phyloP scores from a whole-genome alignment of 768 basidiomycete species.

The Termitomyces sp. region DNA sequence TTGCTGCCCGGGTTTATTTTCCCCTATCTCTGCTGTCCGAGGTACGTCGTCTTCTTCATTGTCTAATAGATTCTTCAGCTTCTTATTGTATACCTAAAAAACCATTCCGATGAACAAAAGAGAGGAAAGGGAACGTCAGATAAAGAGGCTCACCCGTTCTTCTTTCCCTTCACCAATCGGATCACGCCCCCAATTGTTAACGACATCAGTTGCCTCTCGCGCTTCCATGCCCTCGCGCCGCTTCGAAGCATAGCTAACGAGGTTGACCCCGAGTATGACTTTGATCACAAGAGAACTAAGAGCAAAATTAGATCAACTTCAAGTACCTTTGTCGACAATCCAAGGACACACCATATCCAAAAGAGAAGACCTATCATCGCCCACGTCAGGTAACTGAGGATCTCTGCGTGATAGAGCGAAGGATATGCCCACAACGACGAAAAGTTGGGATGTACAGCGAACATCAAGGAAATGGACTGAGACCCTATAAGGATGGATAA shows the following conservation, averaged over 20 bases:
- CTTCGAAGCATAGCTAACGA: slow-evolving; percentile 79
- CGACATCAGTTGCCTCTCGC: slow-evolving; percentile 65
- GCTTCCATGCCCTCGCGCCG: slow-evolving; percentile 76
- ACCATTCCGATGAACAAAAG: neutral
- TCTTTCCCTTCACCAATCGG: slow-evolving; percentile 89
- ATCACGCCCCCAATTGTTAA: slow-evolving; percentile 88
- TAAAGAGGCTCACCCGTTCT: slow-evolving; percentile 58
- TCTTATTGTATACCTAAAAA: slow-evolving; percentile 73
- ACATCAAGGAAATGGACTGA: slow-evolving; percentile 63
- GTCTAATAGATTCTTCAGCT: slow-evolving; percentile 71
- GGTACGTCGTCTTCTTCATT: slow-evolving; percentile 66
- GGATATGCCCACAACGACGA: slow-evolving; percentile 43
- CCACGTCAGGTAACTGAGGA: slow-evolving; percentile 61
- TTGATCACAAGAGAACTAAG: slow-evolving; percentile 83
- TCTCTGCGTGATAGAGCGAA: slow-evolving; percentile 43
- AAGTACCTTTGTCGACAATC: slow-evolving; percentile 6
- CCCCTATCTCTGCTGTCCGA: slow-evolving; percentile 70
- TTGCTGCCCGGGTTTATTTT: slow-evolving; percentile 38
- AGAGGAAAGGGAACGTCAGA: neutral
- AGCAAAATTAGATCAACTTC: neutral
- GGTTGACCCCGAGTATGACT: slow-evolving; percentile 85
- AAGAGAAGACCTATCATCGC: slow-evolving; percentile 57
- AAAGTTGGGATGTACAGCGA: slow-evolving; percentile 42
- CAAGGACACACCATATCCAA: slow-evolving; percentile 85
- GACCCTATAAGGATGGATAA: slow-evolving; percentile 74